Base-by-base conservation (phyloP, 1,284 basidiomycete species). In the Marasmius fiardii region DNA sequence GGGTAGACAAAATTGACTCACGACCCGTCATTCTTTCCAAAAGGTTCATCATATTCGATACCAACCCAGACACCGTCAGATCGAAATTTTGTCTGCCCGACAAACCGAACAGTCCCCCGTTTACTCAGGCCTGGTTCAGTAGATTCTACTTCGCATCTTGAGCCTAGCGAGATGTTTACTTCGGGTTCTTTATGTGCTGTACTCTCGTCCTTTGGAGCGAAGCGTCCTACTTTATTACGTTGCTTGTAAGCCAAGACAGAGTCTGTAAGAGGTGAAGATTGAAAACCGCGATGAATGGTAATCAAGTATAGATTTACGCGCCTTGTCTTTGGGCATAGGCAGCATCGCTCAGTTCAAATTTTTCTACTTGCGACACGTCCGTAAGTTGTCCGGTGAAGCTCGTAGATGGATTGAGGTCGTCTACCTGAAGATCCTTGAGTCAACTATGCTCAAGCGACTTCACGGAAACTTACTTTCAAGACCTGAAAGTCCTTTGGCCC, bases 21-120 rank as follows among this genome's bases (percentile, higher is more conserved):
- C 92, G 86, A 86, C 62, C 96, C 96, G 69, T 98, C 91, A 61
- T 96, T 95, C 74, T 95, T 98, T 11, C 96, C 95, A 11, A 94
- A 81, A 1, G 97, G 96, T 66, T 98, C 97, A 67, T 99, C 97
- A 64, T 96, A 93, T 70, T 97, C 92, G 6, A 99, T 79, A 0
- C 96, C 97, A 2, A 98, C 82, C 96, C 96, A 98, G 0, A 83
- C 67, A 0, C 88, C 88, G 50, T 73, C 71, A 12, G 78, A 84
- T 33, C 85, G 85, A 65, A 98, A 97, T 53, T 80, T 77, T 0
- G 95, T 93, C 24, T 74, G 68, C 0, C 97, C 97, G 11, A 95
- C 86, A 65, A 88, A 99, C 8, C 87, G 79, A 21, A 99, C 85
- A 0, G 86, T 88, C 0, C 96, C 96, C 24, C 93, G 81, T 63